A percentile compares a stretch with the other conserved stretches of the same genome.
phyloP scores from a whole-genome alignment of 768 basidiomycete genomes.

The Macrolepiota dolichaula region DNA sequence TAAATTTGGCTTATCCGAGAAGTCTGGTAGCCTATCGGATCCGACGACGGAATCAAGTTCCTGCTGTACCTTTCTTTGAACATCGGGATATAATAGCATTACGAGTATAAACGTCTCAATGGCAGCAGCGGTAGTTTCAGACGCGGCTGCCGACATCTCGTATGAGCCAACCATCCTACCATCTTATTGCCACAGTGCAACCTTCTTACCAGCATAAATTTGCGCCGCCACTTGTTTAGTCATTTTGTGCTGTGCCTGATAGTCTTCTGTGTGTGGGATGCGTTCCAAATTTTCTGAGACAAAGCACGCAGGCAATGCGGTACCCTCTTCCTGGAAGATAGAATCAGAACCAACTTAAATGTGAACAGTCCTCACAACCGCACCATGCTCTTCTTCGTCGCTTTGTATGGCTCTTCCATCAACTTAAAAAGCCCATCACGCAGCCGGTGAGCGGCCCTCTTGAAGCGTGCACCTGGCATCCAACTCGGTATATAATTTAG shows the following conservation, averaged over 20 bases:
- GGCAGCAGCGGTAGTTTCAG: not conserved
- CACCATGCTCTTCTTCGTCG: not conserved
- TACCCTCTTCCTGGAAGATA: not conserved
- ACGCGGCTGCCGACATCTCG: not conserved
- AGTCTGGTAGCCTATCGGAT: constrained; percentile 17
- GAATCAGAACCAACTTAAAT: not conserved
- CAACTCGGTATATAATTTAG: constrained; percentile 32
- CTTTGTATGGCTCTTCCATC: constrained; percentile 20
- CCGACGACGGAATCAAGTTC: constrained; percentile 23
- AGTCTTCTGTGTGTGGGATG: not conserved
- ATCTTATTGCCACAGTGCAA: not conserved
- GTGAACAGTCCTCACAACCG: not conserved
- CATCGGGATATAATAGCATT: constrained; percentile 15
- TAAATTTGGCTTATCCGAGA: constrained; percentile 16
- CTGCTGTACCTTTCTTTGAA: constrained; percentile 17
- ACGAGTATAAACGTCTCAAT: constrained; percentile 13
- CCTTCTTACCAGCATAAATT: not conserved
- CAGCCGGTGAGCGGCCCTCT: constrained; percentile 27
- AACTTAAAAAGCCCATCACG: constrained; percentile 15
- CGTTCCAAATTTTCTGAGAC: not conserved
- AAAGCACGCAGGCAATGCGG: not conserved
- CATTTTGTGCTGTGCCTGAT: not conserved
- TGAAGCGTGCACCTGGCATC: constrained; percentile 33
- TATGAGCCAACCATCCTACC: not conserved
- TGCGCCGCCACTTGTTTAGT: not conserved